Percentiles rank a stretch among this genome's conserved stretches.
These are phyloP conservation scores for Asterochloris sp. DNA, from an alignment of 139 green algal species.

Conservation along the genomic window DNA sequence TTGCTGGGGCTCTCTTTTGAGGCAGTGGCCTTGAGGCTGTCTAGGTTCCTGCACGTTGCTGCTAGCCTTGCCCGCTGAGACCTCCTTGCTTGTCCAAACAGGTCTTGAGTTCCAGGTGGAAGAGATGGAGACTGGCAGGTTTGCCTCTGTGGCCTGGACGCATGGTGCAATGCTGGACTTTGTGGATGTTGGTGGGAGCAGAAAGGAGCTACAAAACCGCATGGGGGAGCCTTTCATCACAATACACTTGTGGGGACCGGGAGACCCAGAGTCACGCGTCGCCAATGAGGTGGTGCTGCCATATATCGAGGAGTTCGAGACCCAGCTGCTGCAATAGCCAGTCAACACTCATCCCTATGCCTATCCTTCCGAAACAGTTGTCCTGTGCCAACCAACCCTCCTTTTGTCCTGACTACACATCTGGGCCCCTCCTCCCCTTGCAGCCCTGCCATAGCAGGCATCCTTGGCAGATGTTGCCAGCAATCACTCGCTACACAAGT, in stretches of 20 bases:
- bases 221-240: constrained; percentile 2
- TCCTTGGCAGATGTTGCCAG: no score
- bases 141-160: constrained; percentile 11
- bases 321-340: background rate
- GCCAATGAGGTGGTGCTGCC: constrained; percentile 6
- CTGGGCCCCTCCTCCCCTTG: no score
- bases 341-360: no score
- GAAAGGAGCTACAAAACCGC: constrained; percentile 11
- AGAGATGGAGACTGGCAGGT: constrained; percentile 7
- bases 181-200: background rate
- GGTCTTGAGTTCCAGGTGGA: constrained; percentile 9
- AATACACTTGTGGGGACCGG: constrained; percentile 7
- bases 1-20: no score
- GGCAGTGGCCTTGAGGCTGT: no score
- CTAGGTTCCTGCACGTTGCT: no score
- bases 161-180: constrained; percentile 16
- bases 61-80: background rate
- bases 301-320: constrained; percentile 6
- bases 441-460: no score
- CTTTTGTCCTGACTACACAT: no score
- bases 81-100: background rate
- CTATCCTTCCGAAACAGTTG: no score
- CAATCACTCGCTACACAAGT: background rate
- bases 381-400: no score
- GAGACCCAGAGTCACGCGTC: background rate